Base-by-base conservation (phyloP, 768 basidiomycete genomes). In the Leccinum aurantiacum region DNA sequence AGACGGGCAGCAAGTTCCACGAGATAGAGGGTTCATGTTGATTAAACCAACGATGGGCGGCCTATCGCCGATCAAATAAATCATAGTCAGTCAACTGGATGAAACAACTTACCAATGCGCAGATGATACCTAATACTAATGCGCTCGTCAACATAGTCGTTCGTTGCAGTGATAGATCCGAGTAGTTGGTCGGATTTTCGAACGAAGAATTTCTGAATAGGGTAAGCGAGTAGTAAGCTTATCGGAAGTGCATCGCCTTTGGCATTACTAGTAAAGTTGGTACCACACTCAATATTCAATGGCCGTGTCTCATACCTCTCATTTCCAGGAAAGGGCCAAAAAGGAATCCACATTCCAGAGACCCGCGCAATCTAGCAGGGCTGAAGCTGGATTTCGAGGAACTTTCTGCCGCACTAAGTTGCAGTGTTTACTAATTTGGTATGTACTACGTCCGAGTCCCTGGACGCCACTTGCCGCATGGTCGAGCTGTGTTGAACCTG, bases 41-140 rank as follows among this genome's bases (percentile, higher is more conserved):
- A 31, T 70, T 70, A 33, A 61, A 70, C 58, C 49, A 35, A 24
- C 35, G 58, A 29, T 69, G 68, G 15, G 54, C 51, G 38, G 41
- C 59, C 67, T 69, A 19, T 51, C n/a, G 46, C 15, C 22, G 19
- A 44, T 17, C 4, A 3, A 13, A 46, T 64, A 3, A 53, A 19
- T n/a, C 2, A 15, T 4, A 2, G 33, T 49, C 19, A 22, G 14
- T 15, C 6, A 3, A 17, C 3, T 10, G 29, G 13, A 9, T 8
- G 2, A 25, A 10, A 27, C 17, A 11, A 13, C 63, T 10, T 31
- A 70, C 68, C 68, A 70, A 53, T 14, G 59, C 65, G 7, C 60
- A 65, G 22, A 69, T 35, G 17, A 70, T 17, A 24, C 68, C 66
- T 35, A 69, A 19, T 38, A 11, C 38, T 24, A 62, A 54, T 29